These are phyloP conservation scores for Rosa lucieae DNA, from an alignment of 306 rosid species.

Conservation along the genomic window DNA sequence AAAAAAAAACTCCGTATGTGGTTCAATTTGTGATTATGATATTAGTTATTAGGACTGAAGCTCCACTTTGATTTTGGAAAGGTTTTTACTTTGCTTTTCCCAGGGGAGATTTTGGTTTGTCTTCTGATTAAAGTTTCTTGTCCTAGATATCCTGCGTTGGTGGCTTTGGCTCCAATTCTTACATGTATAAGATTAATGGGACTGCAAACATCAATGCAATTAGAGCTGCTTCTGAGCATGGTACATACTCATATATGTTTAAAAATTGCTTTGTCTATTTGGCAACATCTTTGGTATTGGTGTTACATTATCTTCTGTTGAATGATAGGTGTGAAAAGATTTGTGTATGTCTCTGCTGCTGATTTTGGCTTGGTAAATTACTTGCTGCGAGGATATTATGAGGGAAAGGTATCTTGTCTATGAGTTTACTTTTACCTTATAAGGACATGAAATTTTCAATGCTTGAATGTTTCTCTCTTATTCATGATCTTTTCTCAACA, in stretches of 20 bases:
- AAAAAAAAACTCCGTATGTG: background rate
- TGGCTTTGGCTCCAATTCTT: conserved; percentile 93
- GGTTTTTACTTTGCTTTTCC: background rate
- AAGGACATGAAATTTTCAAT: background rate
- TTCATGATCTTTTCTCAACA: background rate
- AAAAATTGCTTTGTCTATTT: background rate
- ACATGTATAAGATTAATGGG: conserved; percentile 96
- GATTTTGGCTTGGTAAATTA: conserved; percentile 86
- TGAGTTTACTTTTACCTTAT: background rate
- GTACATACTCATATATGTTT: conserved; percentile 33
- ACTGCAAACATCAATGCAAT: conserved; percentile 96
- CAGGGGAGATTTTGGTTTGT: conserved; percentile 12
- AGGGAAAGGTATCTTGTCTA: conserved; percentile 72
- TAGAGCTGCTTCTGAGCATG: conserved; percentile 87
- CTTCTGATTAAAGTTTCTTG: conserved; percentile 42
- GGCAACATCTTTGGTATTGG: background rate
- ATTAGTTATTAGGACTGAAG: background rate
- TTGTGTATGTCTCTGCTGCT: conserved; percentile 92
- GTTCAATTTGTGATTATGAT: background rate
- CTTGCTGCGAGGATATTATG: conserved; percentile 77
- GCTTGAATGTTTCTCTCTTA: background rate
- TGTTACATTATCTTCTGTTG: conserved; percentile 10
- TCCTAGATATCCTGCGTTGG: conserved; percentile 90
- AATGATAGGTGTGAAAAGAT: conserved; percentile 83
- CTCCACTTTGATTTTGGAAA: background rate